Base-by-base conservation (phyloP, 257 asterid species). In the Ajuga chamaepitys region DNA sequence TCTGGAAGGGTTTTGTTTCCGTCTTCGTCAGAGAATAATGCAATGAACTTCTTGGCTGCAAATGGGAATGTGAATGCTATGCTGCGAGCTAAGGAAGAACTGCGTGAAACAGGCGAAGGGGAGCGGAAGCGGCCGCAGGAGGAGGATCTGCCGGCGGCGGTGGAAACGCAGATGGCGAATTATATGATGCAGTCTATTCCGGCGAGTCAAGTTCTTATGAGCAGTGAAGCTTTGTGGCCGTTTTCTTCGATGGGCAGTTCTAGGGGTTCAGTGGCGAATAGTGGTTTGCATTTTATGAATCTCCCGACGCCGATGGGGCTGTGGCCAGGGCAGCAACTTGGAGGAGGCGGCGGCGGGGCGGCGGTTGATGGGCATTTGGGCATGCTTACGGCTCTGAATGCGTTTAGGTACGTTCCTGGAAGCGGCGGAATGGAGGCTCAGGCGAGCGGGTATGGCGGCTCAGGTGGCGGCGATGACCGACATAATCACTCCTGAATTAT, bases 71-170 rank as follows among this genome's bases (percentile, higher is more conserved):
- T 62, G 67, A 75, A 59, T 55, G 26, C 74, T 0, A 51, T 70
- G 70, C 34, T 80, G 21, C 84, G 74, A 42, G 77, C 83, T 14
- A 88, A 88, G 82, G 84, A 81, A 34, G 95, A 88, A 59, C n/a
- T 52, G 10, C 68, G 73, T 9, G 81, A 47, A 0, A 25, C 16
- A 40, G 72, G 68, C 4, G 37, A 30, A 30, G 37, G 37, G 4
- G 37, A 30, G 41, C 18, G 71, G 61, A 79, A 71, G 71, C 70
- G 80, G 58, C 64, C 55, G 74, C 61, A 73, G n/a, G 85, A 71
- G 40, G 78, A 70, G 12, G 85, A 70, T 61, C 70, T 70, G 38
- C 4, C 72, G 48, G 55, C 51, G 24, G 53, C 83, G 13, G 58
- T 44, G 34, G 66, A 69, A 10, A 37, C 18, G 4, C 74, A 55